These are phyloP conservation scores for Triglochin maritima DNA, from an alignment of 106 monocot species.

Conservation along the genomic window DNA sequence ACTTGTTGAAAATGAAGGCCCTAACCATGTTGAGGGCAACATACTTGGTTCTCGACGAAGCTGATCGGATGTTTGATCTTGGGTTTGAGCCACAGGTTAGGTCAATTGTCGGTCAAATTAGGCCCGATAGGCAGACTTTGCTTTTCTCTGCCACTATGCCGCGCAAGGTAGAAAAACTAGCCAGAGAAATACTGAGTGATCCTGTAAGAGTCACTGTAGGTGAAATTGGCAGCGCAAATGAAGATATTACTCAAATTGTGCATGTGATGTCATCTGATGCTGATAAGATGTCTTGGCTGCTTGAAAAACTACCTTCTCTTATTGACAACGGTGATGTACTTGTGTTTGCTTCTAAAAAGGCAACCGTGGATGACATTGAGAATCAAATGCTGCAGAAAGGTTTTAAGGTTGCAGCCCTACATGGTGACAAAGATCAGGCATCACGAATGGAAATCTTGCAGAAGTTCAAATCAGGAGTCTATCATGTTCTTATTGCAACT, in stretches of 20 bases:
- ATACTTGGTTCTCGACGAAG: conserved; percentile 92
- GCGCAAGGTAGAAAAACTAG: conserved; percentile 71
- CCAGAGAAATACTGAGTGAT: conserved; percentile 74
- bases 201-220: conserved; percentile 88
- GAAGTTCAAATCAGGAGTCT: conserved; percentile 76
- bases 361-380: conserved; percentile 82
- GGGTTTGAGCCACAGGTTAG: conserved; percentile 95
- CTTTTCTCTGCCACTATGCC: conserved; percentile 99
- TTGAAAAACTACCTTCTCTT: conserved; percentile 58
- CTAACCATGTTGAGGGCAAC: conserved; percentile 71
- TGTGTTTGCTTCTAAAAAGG: conserved; percentile 84
- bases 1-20: conserved; percentile 89
- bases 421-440: conserved; percentile 98
- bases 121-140: conserved; percentile 87
- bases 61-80: conserved; percentile 98
- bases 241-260: conserved; percentile 91
- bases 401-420: conserved; percentile 75
- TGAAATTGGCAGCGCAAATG: conserved; percentile 84
- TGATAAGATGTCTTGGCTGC: conserved; percentile 90
- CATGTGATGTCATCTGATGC: conserved; percentile 72
- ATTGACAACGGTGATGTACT: conserved; percentile 96
- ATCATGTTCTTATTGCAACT: conserved; percentile 86
- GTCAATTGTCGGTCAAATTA: conserved; percentile 89
- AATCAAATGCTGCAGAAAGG: conserved; percentile 47
- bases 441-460: conserved; percentile 90